Base-by-base conservation (phyloP, 192 early-diverging fungal species). In the Powellomyces hirtus region DNA sequence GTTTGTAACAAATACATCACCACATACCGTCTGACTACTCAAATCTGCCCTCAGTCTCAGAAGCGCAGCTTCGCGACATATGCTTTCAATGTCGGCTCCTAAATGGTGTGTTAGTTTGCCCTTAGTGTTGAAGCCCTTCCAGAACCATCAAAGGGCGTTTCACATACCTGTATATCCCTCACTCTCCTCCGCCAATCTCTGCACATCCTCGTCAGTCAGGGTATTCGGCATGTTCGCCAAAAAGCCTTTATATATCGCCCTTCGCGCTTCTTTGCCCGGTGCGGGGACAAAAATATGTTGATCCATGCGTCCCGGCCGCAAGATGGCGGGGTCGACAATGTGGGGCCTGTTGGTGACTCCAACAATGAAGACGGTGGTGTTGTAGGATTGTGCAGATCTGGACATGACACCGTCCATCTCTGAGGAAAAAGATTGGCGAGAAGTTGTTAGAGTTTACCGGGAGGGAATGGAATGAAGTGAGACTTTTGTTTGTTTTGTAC, bases 261-360 rank as follows among this genome's bases (percentile, higher is more conserved):
- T 14, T 22, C 78, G 74, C 30, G 70, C 62, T 71, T 89, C 75
- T 31, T 62, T 65, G 49, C 87, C 73, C 14, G 92, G 93, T 1
- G 79, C 37, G 13, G 79, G 77, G 27, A 95, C 77, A 46, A 83
- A 66, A 36, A 95, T 72, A 62, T 89, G 85, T 61, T 92, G 86
- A 71, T 94, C 93, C 37, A 96, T 76, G 11, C 93, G 85, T 24
- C 92, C 93, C 11, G 93, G 92, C 40, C 94, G 85, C 72, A 94
- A 55, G 29, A 96, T 81, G 2, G 94, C 93, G 1, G 84, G 60
- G 79, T 95, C 93, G 22, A 96, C 85, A 4, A 81, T 74, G 31
- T 91, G 75, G 11, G 85, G 86, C 7, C 89, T 80, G 59, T 85
- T 92, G 26, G 93, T 94, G 4, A 91, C 92, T 76, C 53, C 74